These are phyloP conservation scores for Kodamaea laetipori DNA, from an alignment of 805 yeast genomes.

Conservation along the genomic window DNA sequence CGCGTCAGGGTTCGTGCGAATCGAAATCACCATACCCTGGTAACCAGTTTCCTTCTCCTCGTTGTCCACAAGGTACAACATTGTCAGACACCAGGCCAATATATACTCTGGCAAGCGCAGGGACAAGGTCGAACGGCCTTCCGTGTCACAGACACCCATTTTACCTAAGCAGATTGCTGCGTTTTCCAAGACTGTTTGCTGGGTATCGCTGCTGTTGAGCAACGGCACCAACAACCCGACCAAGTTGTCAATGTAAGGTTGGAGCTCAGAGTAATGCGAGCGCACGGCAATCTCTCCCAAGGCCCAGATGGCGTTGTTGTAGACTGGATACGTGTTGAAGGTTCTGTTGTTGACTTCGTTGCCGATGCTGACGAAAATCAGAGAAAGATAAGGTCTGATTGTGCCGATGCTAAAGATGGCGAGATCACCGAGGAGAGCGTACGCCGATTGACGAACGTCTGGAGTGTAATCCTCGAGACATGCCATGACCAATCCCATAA, in stretches of 20 bases:
- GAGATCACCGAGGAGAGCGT: slow-evolving; percentile 88
- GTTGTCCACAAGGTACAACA: slow-evolving; percentile 69
- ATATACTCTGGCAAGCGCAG: slow-evolving; percentile 60
- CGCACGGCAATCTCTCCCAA: slow-evolving; percentile 82
- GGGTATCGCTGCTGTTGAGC: slow-evolving; percentile 55
- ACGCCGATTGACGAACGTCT: slow-evolving; percentile 93
- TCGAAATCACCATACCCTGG: slow-evolving; percentile 74
- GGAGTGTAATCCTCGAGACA: slow-evolving; percentile 74
- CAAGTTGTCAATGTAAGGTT: slow-evolving; percentile 56
- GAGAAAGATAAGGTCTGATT: slow-evolving; percentile 49
- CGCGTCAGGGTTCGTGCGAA: slow-evolving; percentile 62
- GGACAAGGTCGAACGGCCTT: slow-evolving; percentile 54
- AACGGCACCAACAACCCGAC: slow-evolving; percentile 60
- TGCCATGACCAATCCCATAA: slow-evolving; percentile 64
- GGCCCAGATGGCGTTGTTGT: slow-evolving; percentile 93
- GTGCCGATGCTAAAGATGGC: slow-evolving; percentile 58
- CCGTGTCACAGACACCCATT: slow-evolving; percentile 61
- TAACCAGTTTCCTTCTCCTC: slow-evolving; percentile 89
- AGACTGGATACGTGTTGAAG: slow-evolving; percentile 58
- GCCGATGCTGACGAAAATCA: slow-evolving; percentile 65
- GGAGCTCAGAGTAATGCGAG: slow-evolving; percentile 45
- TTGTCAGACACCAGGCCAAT: slow-evolving; percentile 68
- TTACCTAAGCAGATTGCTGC: slow-evolving; percentile 90
- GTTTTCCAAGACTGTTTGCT: slow-evolving; percentile 75
- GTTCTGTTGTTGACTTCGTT: slow-evolving; percentile 62